A percentile compares a stretch with the other conserved stretches of the same genome.
phyloP scores from a whole-genome alignment of 805 yeast genomes.

The Metschnikowia cubensis region DNA sequence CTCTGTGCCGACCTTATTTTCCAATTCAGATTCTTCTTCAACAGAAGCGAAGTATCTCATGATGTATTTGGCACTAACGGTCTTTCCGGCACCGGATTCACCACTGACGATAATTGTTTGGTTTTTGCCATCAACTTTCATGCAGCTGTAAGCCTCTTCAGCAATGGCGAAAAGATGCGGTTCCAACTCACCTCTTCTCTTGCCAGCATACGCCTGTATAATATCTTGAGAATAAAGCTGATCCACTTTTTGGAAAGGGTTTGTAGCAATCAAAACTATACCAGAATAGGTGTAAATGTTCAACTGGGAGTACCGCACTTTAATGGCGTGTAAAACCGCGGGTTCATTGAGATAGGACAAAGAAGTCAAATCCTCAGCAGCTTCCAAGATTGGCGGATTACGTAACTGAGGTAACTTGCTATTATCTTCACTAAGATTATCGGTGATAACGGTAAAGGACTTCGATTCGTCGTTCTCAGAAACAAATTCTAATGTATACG shows the following conservation, averaged over 20 bases:
- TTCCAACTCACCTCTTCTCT: slow-evolving; percentile 88
- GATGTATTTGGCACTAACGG: slow-evolving; percentile 93
- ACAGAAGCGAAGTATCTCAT: slow-evolving; percentile 98
- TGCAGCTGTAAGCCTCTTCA: slow-evolving; percentile 93
- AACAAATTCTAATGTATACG: slow-evolving; percentile 48
- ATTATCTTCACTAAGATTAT: slow-evolving; percentile 48
- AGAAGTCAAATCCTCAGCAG: slow-evolving; percentile 91
- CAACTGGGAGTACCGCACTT: slow-evolving; percentile 80
- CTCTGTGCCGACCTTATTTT: slow-evolving; percentile 31
- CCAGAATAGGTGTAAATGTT: slow-evolving; percentile 95
- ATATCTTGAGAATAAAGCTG: slow-evolving; percentile 87
- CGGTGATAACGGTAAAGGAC: slow-evolving; percentile 47
- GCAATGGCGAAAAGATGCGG: slow-evolving; percentile 98
- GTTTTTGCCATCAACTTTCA: slow-evolving; percentile 79
- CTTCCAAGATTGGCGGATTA: slow-evolving; percentile 88
- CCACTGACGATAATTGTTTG: slow-evolving; percentile 97
- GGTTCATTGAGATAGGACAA: slow-evolving; percentile 94
- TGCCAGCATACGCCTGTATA: slow-evolving; percentile 92
- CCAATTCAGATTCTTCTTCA: slow-evolving; percentile 46
- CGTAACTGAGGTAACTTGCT: slow-evolving; percentile 71
- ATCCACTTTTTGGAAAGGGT: slow-evolving; percentile 92
- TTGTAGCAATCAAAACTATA: slow-evolving; percentile 91
- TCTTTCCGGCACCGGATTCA: slow-evolving; percentile 98
- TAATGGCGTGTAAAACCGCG: slow-evolving; percentile 91
- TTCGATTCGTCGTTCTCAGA: slow-evolving; percentile 46